Conservation (phyloP, 1,284 basidiomycete genomes). For the Cyathus pygmaeus region DNA sequence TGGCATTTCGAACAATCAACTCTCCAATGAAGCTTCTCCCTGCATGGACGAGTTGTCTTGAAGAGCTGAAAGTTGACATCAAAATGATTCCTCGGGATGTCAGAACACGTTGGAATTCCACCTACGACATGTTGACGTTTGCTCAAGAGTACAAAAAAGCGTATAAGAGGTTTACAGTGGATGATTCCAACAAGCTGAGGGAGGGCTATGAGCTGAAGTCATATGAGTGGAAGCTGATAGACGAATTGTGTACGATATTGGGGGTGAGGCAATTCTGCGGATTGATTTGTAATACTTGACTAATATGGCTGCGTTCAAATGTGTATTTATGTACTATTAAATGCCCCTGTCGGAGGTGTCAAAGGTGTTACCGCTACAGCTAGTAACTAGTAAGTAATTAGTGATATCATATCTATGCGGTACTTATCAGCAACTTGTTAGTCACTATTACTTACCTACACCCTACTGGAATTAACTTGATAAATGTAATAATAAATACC, state of each 20-base stretch:
- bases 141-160: background rate
- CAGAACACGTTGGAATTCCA: conserved; percentile 1
- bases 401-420: no score
- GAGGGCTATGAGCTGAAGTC: background rate
- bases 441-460: no score
- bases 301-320: no score
- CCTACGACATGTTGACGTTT: background rate
- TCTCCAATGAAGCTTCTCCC: background rate
- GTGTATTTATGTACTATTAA: no score
- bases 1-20: conserved; percentile 25
- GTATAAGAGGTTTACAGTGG: background rate
- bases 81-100: conserved; percentile 14
- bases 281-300: background rate
- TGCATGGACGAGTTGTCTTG: background rate
- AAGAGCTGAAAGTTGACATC: background rate
- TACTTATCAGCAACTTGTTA: no score
- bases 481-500: no score
- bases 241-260: background rate
- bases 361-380: no score
- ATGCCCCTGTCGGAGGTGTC: no score
- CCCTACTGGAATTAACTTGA: no score
- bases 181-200: background rate
- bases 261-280: background rate
- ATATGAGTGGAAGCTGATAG: background rate
- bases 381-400: no score